phyloP scores from a whole-genome alignment of 2,329 filamentous ascomycete genomes.

The Epicoccum nigrum region DNA sequence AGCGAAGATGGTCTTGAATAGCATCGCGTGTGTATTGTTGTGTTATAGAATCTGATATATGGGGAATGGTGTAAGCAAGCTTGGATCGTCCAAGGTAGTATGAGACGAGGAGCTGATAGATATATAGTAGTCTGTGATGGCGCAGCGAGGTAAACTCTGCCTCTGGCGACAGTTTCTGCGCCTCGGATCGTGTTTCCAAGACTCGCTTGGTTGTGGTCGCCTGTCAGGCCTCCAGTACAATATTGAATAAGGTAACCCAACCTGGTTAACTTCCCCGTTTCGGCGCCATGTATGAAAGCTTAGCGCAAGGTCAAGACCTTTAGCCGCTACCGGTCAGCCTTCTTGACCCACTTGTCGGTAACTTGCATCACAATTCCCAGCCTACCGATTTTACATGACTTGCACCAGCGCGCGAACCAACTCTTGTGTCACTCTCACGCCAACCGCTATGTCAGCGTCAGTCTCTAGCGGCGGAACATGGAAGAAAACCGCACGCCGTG shows the following conservation, averaged over 20 bases:
- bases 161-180: slow-evolving; percentile 5
- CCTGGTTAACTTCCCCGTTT: slow-evolving; percentile 3
- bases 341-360: slow-evolving; percentile 1
- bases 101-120: neutral
- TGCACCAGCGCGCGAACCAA: slow-evolving; percentile 6
- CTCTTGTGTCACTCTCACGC: slow-evolving; percentile 37
- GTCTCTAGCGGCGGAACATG: slow-evolving; percentile 50
- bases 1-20: neutral
- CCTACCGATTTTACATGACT: slow-evolving; percentile 9
- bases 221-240: slow-evolving; percentile 17
- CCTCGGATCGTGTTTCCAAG: slow-evolving; percentile 2
- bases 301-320: slow-evolving; percentile 11
- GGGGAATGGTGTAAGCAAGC: neutral
- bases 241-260: slow-evolving; percentile 11
- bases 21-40: neutral
- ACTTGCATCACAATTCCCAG: slow-evolving; percentile 7
- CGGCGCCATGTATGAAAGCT: slow-evolving; percentile 2
- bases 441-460: slow-evolving; percentile 39
- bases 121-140: neutral
- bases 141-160: neutral
- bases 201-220: slow-evolving; percentile 10
- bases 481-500: slow-evolving; percentile 47
- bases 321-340: slow-evolving; percentile 16
- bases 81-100: neutral
- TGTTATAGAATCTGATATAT: neutral